These are phyloP conservation scores for Tetrapisispora taiwanensis DNA, from an alignment of 805 yeast species.

Conservation along the genomic window DNA sequence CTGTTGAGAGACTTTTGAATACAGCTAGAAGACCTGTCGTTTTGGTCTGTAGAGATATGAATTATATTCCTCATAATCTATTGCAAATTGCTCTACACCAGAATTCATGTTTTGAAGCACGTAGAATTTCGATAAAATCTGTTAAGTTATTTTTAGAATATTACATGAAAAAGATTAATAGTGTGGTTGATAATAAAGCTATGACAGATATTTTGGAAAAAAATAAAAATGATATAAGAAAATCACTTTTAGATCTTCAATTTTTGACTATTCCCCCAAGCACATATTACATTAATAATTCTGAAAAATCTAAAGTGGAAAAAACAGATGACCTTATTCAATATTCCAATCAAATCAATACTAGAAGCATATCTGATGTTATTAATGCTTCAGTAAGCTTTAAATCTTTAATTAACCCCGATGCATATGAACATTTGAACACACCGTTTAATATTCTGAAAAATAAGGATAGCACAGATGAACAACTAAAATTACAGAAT, in stretches of 20 bases:
- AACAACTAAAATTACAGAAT: constrained; percentile 12
- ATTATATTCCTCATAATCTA: constrained; percentile 39
- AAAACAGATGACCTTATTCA: background rate
- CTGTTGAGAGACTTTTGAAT: constrained; percentile 49
- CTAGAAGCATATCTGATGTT: constrained; percentile 15
- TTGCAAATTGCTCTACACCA: constrained; percentile 37
- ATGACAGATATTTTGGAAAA: constrained; percentile 24
- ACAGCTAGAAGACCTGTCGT: constrained; percentile 62
- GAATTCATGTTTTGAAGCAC: constrained; percentile 30
- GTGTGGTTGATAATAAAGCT: constrained; percentile 25
- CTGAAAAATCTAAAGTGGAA: background rate
- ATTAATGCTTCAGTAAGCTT: constrained; percentile 7
- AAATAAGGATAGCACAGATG: constrained; percentile 10
- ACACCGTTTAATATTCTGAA: constrained; percentile 6
- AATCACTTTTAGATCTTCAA: constrained; percentile 38
- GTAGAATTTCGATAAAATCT: constrained; percentile 12
- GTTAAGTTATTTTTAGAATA: constrained; percentile 30
- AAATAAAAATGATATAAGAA: constrained; percentile 36
- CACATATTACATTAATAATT: background rate
- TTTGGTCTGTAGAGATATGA: constrained; percentile 47
- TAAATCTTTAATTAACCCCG: constrained; percentile 17
- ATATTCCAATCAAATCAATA: constrained; percentile 5
- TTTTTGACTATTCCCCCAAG: constrained; percentile 14
- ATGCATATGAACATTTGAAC: constrained; percentile 17
- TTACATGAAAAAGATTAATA: constrained; percentile 24